Evolutionary conservation across 169 alveolate species (phyloP).

Genomic region (Plasmodium vivax): DNA sequence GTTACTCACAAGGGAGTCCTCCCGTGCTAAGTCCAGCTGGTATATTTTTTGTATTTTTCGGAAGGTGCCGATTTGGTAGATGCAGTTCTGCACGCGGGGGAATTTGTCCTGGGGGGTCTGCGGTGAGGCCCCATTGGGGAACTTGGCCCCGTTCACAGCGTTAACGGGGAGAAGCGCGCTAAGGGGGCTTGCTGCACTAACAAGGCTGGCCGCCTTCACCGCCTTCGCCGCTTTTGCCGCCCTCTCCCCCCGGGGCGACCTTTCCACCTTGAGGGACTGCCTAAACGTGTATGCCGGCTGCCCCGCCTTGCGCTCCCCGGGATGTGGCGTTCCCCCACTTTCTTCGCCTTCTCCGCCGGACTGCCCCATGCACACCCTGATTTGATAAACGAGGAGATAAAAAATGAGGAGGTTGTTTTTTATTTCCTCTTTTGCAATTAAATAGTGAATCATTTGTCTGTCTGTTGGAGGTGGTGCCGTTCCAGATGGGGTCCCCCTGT

Average conservation of each 20-base stretch:
- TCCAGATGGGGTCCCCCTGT: not conserved
- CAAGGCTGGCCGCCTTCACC: too few relatives aligned
- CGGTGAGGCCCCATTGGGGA: not conserved
- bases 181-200: too few relatives aligned
- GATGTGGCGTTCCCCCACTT: not conserved
- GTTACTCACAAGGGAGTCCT: constrained; percentile 11
- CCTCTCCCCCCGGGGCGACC: not conserved
- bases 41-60: constrained; percentile 49
- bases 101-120: not conserved
- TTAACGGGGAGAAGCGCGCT: too few relatives aligned
- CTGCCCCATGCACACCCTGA: not conserved
- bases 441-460: constrained; percentile 38
- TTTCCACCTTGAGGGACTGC: not conserved
- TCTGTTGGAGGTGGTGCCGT: not conserved
- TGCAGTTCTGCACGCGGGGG: not conserved
- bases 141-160: not conserved
- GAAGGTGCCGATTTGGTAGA: constrained; percentile 16
- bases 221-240: not conserved
- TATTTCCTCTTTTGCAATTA: constrained; percentile 33
- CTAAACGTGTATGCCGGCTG: not conserved
- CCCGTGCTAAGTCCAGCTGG: constrained; percentile 6
- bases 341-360: not conserved
- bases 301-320: not conserved
- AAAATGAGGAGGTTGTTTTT: constrained; percentile 41
- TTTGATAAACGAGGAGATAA: constrained; percentile 31